Conservation (phyloP, 2,329 filamentous ascomycete genomes). For the Chaetomiaceae sp. region DNA sequence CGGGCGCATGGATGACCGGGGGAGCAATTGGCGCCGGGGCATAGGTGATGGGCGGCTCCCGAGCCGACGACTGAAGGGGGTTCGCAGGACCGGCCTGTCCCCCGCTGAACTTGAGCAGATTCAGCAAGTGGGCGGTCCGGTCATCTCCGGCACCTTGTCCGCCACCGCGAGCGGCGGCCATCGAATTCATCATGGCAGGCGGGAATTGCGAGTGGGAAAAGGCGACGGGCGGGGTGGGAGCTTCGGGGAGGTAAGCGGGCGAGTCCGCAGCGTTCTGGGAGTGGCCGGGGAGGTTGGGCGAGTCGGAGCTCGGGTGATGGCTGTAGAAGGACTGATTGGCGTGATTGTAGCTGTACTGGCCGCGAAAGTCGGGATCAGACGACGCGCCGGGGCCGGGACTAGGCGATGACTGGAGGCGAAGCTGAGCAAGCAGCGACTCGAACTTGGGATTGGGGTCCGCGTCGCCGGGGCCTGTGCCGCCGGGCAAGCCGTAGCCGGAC, state of each 20-base stretch:
- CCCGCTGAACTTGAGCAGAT: constrained; percentile 57
- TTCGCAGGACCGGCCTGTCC: constrained; percentile 16
- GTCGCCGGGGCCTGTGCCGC: constrained; percentile 20
- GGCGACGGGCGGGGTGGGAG: constrained; percentile 43
- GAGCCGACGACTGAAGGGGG: constrained; percentile 25
- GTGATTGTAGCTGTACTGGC: constrained; percentile 27
- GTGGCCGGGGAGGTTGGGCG: constrained; percentile 22
- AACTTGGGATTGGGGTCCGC: constrained; percentile 34
- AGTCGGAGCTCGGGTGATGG: constrained; percentile 24
- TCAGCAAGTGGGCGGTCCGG: constrained; percentile 54
- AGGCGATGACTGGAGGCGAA: constrained; percentile 33
- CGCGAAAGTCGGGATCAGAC: constrained; percentile 21
- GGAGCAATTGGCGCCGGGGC: constrained; percentile 27
- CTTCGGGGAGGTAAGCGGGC: constrained; percentile 37
- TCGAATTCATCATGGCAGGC: constrained; percentile 43
- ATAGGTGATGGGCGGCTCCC: constrained; percentile 25
- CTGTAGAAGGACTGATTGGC: constrained; percentile 26
- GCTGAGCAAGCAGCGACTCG: constrained; percentile 41
- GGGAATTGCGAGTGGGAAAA: constrained; percentile 39
- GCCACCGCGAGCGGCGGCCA: constrained; percentile 41
- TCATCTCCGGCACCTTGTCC: constrained; percentile 34
- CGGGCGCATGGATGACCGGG: constrained; percentile 50
- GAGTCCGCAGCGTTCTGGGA: constrained; percentile 25
- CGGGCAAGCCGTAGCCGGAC: constrained; percentile 26
- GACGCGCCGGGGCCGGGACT: constrained; percentile 21